phyloP scores from a whole-genome alignment of 2,329 filamentous ascomycete species.

The Neospermospora avenae region DNA sequence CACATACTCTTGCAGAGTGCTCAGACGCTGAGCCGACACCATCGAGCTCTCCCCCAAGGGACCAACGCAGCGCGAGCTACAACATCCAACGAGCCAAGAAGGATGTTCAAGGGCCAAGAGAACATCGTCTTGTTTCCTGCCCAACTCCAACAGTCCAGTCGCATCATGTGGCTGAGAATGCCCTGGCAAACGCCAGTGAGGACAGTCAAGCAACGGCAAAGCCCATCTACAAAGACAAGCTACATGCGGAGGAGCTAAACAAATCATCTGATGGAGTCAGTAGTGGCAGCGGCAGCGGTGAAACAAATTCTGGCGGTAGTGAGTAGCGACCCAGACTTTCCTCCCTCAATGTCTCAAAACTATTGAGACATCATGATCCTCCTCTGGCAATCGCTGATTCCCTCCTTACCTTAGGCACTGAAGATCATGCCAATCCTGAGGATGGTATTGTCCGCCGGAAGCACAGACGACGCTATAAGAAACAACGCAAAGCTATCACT shows the following conservation, averaged over 20 bases:
- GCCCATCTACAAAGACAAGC: background rate
- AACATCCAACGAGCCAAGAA: background rate
- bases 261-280: background rate
- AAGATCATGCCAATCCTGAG: background rate
- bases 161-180: constrained; percentile 7
- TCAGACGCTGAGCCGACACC: background rate
- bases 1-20: constrained; percentile 6
- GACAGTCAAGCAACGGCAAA: constrained; percentile 9
- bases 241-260: background rate
- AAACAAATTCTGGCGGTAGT: constrained; percentile 2
- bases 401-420: background rate
- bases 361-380: too few relatives aligned
- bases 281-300: constrained; percentile 1
- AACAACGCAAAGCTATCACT: background rate
- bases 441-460: background rate
- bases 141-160: constrained; percentile 4
- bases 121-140: constrained; percentile 13
- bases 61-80: constrained; percentile 3
- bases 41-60: background rate
- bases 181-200: background rate
- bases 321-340: too few relatives aligned
- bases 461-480: constrained; percentile 6
- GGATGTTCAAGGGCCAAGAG: background rate
- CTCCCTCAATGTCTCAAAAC: too few relatives aligned
- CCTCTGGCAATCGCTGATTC: too few relatives aligned